Conservation (phyloP, 2,329 filamentous ascomycete genomes). For the Zymoseptoria ardabiliae region DNA sequence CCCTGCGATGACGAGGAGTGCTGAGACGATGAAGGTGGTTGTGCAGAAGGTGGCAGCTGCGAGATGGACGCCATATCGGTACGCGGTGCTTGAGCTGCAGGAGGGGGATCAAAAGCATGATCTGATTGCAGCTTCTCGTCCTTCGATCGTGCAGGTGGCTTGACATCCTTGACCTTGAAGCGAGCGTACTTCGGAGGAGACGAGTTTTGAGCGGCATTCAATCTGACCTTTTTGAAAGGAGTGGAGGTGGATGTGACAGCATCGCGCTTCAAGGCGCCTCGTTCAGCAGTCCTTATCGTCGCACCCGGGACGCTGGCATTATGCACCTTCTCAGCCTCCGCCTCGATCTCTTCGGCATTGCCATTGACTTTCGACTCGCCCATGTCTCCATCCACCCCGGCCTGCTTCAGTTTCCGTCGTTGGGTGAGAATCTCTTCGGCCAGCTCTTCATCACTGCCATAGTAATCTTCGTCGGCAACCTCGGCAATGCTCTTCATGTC, state of each 20-base stretch:
- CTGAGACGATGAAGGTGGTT: constrained; percentile 21
- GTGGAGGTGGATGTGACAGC: constrained; percentile 7
- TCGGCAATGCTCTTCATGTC: constrained; percentile 55
- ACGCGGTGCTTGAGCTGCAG: constrained; percentile 12
- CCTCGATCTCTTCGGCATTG: constrained; percentile 12
- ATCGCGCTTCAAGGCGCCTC: constrained; percentile 15
- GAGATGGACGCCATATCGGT: not conserved
- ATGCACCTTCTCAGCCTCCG: constrained; percentile 14
- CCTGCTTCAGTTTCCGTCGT: constrained; percentile 18
- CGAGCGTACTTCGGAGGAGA: constrained; percentile 13
- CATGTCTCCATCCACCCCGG: constrained; percentile 12
- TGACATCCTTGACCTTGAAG: constrained; percentile 23
- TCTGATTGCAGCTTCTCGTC: constrained; percentile 3
- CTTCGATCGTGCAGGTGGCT: constrained; percentile 2
- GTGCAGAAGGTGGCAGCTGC: constrained; percentile 8
- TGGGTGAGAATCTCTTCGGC: constrained; percentile 29
- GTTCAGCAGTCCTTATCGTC: constrained; percentile 3
- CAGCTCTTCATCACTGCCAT: constrained; percentile 38
- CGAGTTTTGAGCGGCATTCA: constrained; percentile 3
- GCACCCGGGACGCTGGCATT: constrained; percentile 4
- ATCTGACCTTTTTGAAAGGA: constrained; percentile 20
- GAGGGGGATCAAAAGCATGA: constrained; percentile 9
- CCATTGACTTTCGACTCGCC: constrained; percentile 19
- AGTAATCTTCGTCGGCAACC: constrained; percentile 37
- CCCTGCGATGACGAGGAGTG: constrained; percentile 33